Evolutionary conservation across 2,329 filamentous ascomycete species (phyloP), one percentile per base, ranked within the genome.

Genomic region (Piedraia hortae): DNA sequence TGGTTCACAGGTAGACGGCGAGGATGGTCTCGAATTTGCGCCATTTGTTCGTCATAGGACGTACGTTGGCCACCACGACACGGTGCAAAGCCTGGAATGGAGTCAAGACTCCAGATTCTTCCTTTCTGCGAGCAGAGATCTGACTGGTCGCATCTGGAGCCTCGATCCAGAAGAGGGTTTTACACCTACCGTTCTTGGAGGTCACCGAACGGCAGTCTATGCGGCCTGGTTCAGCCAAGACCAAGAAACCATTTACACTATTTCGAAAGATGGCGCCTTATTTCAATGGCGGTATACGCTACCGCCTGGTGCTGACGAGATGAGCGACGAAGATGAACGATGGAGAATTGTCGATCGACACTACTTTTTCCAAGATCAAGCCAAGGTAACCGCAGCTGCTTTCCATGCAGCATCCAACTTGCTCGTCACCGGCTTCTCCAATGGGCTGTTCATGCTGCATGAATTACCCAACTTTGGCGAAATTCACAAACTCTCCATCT

Each of bases 151-250:
- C 41, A 74, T 97, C 63, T 97, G 82, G 82, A 93, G 80, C 42
- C 51, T 91, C 32, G 61, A 88, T 33, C 59, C 67, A 1, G 77
- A 90, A 37, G 73, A 82, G 28, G 74, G 71, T 2, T 93, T 93
- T 45, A 63, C 66, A 21, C 78, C 82, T 1, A 97, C 85, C 2
- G 75, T 80, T 9, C 51, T 97, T 29, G 70, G 77, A 3, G 85
- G 85, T 2, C 88, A 97, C 47, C 68, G 78, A 42, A 78, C 91
- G 45, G 69, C 62, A 9, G 73, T 97, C 3, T 59, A 88, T 24
- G 75, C 71, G n/a, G 80, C 80, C n/a, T 97, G 78, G 66, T 97
- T 97, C 42, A 88, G 80, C 1, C 67, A 71, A 29, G 68, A 89
- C 34, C 85, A 97, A 42, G 88, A 97, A 48, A 75, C 64, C 19